Percentiles rank a stretch among this genome's conserved stretches.
Conservation (phyloP, 1,284 basidiomycete species). For the Fomitopsis pinicola region DNA sequence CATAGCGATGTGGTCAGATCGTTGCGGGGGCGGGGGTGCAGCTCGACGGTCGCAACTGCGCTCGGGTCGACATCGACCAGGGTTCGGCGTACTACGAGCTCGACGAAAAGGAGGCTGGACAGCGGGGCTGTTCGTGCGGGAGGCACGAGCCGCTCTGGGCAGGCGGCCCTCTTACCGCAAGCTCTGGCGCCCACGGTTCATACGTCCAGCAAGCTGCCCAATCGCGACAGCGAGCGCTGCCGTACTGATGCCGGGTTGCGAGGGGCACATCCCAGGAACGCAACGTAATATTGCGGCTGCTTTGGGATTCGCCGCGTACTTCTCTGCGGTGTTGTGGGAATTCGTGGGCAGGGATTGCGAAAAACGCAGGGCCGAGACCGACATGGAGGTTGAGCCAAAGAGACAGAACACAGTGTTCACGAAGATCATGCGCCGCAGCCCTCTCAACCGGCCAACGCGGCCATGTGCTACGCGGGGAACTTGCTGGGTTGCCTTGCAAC, state of each 20-base stretch:
- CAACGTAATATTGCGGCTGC: neutral
- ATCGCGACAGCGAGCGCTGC: neutral
- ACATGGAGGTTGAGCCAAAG: neutral
- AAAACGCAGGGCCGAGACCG: neutral
- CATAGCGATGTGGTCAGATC: conserved; percentile 5
- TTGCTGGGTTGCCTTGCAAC: neutral
- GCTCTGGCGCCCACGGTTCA: neutral
- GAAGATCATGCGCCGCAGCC: neutral
- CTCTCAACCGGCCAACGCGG: neutral
- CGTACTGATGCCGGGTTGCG: neutral
- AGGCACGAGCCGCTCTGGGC: neutral
- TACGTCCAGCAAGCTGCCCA: neutral
- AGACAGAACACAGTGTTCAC: neutral
- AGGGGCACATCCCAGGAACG: neutral
- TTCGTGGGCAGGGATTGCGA: neutral
- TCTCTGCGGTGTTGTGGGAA: neutral
- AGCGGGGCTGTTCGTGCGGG: neutral
- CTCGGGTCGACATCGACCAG: neutral
- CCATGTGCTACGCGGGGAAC: neutral
- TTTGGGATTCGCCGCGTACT: neutral
- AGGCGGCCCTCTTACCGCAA: neutral
- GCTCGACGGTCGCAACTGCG: neutral
- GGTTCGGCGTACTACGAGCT: neutral
- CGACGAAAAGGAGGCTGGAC: neutral
- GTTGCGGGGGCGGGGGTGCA: neutral